Conservation (phyloP, 352 stramenopile genomes). For the Phytophthora tubulina region DNA sequence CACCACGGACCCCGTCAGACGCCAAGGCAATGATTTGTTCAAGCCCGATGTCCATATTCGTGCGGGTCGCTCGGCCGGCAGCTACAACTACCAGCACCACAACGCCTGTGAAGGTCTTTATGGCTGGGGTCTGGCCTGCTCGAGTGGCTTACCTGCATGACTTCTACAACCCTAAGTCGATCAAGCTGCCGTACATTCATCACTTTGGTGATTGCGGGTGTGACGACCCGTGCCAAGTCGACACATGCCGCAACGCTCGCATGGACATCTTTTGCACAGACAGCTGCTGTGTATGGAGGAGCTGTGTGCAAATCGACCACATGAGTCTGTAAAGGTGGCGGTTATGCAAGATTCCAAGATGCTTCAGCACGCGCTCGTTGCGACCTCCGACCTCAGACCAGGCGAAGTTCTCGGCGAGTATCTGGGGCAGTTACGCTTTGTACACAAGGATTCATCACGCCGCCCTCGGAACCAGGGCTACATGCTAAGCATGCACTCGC, state of each 20-base stretch:
- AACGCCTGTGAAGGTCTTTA: background rate
- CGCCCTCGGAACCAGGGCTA: background rate
- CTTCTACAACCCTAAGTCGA: background rate
- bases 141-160: background rate
- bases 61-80: background rate
- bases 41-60: background rate
- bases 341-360: background rate
- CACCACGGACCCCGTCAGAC: background rate
- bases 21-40: background rate
- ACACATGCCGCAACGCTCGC: background rate
- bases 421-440: background rate
- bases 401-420: background rate
- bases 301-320: background rate
- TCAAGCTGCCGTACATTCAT: background rate
- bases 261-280: conserved; percentile 8
- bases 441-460: background rate
- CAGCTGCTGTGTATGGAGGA: background rate
- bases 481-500: background rate
- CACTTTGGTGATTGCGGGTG: conserved; percentile 1
- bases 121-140: background rate
- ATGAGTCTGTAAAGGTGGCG: background rate
- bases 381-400: background rate
- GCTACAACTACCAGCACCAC: background rate
- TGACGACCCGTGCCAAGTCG: background rate
- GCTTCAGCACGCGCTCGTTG: background rate